Percentiles rank a stretch among this genome's conserved stretches.
Conservation (phyloP, 164 flowering plant genomes). For the Akebia trifoliata region DNA sequence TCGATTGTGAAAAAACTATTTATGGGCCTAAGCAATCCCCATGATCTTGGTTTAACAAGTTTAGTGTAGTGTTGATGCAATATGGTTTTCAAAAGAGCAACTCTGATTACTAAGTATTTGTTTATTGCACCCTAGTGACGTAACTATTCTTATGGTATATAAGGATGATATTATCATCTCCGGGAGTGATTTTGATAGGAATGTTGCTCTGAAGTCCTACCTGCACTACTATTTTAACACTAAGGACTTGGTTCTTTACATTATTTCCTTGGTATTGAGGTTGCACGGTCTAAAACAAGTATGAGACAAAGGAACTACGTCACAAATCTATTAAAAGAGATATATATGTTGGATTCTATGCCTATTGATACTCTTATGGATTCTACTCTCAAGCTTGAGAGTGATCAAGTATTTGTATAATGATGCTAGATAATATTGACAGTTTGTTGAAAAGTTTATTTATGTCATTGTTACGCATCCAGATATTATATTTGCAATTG, state of each 20-base stretch:
- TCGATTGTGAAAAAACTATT: neutral
- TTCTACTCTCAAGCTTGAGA: neutral
- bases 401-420: neutral
- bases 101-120: neutral
- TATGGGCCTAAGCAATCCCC: neutral
- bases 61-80: neutral
- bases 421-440: neutral
- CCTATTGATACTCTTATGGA: neutral
- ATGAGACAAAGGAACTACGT: slow-evolving; percentile 1
- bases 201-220: neutral
- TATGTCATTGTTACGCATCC: neutral
- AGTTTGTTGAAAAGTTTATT: neutral
- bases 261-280: slow-evolving; percentile 1
- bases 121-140: neutral
- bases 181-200: neutral
- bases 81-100: neutral
- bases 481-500: neutral
- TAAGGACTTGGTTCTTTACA: neutral
- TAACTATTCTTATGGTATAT: slow-evolving; percentile 1
- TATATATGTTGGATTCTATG: neutral
- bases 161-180: neutral
- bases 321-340: neutral
- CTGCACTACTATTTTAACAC: neutral
- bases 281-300: neutral
- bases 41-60: neutral